phyloP scores from a whole-genome alignment of 306 rosid species.

The Fagus sylvatica region DNA sequence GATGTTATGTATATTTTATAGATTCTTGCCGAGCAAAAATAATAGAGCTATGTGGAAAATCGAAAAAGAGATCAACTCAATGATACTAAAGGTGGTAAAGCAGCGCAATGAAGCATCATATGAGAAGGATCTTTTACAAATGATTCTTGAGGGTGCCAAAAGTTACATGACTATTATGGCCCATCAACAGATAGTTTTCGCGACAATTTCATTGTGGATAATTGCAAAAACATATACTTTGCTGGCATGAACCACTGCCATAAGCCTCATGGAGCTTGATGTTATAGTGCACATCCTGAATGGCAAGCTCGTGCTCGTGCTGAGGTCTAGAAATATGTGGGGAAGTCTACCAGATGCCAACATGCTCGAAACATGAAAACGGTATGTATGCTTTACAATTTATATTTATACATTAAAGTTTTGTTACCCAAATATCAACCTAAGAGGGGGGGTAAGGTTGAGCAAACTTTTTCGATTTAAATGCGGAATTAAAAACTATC shows the following conservation, averaged over 20 bases:
- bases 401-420: background rate
- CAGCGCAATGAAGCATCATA: conserved; percentile 30
- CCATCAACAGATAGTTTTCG: background rate
- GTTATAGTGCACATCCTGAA: conserved; percentile 27
- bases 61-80: conserved; percentile 55
- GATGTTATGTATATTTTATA: conserved; percentile 15
- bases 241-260: conserved; percentile 32
- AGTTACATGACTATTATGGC: conserved; percentile 23
- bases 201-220: conserved; percentile 44
- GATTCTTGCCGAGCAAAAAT: conserved; percentile 54
- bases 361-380: conserved; percentile 26
- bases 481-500: too few species aligned
- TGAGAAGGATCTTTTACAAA: conserved; percentile 65
- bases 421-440: too few species aligned
- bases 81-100: conserved; percentile 42
- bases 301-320: conserved; percentile 34
- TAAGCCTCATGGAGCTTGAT: conserved; percentile 29
- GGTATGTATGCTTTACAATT: background rate
- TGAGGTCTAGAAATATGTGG: conserved; percentile 20
- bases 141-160: conserved; percentile 60
- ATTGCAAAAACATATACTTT: conserved; percentile 34
- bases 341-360: conserved; percentile 12
- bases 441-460: too few species aligned
- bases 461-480: too few species aligned
- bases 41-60: conserved; percentile 61